These are phyloP conservation scores for Diaporthe sp. DNA, from an alignment of 2,329 filamentous ascomycete genomes.

Conservation along the genomic window DNA sequence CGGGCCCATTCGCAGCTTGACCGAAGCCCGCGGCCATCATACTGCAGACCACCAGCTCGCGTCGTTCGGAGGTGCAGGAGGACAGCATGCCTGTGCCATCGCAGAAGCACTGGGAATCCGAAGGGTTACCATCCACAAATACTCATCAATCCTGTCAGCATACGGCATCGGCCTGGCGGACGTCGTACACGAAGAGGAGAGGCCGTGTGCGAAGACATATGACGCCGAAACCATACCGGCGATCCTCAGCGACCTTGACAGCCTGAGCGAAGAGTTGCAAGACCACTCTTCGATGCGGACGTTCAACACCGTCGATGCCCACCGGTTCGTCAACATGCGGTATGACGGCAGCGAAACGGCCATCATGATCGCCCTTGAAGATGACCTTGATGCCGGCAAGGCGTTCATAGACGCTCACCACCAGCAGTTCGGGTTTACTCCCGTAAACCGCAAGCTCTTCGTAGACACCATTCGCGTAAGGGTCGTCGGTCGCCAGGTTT, in stretches of 20 bases:
- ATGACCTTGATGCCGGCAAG: not conserved
- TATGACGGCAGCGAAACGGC: conserved; percentile 54
- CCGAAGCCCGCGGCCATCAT: conserved; percentile 23
- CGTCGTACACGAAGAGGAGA: conserved; percentile 35
- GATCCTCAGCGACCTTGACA: conserved; percentile 11
- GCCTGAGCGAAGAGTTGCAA: conserved; percentile 32
- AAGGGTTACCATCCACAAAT: conserved; percentile 31
- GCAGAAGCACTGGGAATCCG: conserved; percentile 27
- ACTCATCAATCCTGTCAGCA: conserved; percentile 34
- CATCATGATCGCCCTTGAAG: conserved; percentile 47
- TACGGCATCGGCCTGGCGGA: conserved; percentile 37
- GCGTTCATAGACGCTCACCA: conserved; percentile 31
- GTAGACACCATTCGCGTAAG: conserved; percentile 34
- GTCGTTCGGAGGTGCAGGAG: conserved; percentile 52
- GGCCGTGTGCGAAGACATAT: conserved; percentile 54
- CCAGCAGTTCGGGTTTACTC: conserved; percentile 34
- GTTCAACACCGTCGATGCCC: conserved; percentile 7
- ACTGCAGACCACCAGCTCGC: conserved; percentile 76
- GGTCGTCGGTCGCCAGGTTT: conserved; percentile 16
- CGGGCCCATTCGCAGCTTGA: conserved; percentile 31
- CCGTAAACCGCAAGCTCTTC: conserved; percentile 20
- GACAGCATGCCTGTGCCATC: conserved; percentile 34
- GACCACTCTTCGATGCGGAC: conserved; percentile 2
- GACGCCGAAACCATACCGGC: conserved; percentile 46
- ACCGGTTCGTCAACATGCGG: conserved; percentile 47